A percentile compares a stretch with the other conserved stretches of the same genome.
phyloP scores from a whole-genome alignment of 1,139 yeast genomes.

The Lodderomyces metapsilosis region DNA sequence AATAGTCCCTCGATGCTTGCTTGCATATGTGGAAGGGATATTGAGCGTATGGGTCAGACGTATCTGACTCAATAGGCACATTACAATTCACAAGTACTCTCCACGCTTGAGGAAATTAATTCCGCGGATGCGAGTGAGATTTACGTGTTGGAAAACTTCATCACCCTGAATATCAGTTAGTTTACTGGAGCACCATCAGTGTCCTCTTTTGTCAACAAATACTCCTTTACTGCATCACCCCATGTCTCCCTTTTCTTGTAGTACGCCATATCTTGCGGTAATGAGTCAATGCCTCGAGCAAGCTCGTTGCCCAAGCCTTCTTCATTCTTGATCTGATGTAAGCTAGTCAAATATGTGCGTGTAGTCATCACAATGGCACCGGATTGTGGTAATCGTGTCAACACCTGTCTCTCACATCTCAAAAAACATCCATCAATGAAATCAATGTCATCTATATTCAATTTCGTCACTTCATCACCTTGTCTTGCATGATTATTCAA shows the following conservation, averaged over 20 bases:
- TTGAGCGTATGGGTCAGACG: no score
- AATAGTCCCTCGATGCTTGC: no score
- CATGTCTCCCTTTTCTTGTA: conserved; percentile 62
- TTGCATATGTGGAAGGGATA: no score
- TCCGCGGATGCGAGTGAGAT: no score
- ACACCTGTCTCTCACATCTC: conserved; percentile 42
- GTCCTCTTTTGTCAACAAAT: conserved; percentile 21
- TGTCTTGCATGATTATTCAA: conserved; percentile 33
- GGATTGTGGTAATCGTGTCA: conserved; percentile 39
- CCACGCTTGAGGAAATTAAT: no score
- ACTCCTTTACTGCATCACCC: conserved; percentile 62
- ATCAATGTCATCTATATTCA: conserved; percentile 31
- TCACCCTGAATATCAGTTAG: no score
- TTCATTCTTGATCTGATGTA: conserved; percentile 26
- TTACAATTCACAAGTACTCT: no score
- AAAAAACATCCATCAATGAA: conserved; percentile 36
- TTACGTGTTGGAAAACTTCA: no score
- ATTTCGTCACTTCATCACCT: conserved; percentile 26
- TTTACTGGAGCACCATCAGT: no score
- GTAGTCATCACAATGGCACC: conserved; percentile 42
- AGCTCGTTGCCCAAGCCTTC: conserved; percentile 46
- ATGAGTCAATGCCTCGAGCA: conserved; percentile 54
- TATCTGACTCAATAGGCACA: no score
- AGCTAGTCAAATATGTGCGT: conserved; percentile 41
- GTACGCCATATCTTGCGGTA: conserved; percentile 56